Evolutionary conservation across 768 basidiomycete species (phyloP), one percentile per base, ranked within the genome.

Genomic region (button mushroom (Agaricus bisporus)): DNA sequence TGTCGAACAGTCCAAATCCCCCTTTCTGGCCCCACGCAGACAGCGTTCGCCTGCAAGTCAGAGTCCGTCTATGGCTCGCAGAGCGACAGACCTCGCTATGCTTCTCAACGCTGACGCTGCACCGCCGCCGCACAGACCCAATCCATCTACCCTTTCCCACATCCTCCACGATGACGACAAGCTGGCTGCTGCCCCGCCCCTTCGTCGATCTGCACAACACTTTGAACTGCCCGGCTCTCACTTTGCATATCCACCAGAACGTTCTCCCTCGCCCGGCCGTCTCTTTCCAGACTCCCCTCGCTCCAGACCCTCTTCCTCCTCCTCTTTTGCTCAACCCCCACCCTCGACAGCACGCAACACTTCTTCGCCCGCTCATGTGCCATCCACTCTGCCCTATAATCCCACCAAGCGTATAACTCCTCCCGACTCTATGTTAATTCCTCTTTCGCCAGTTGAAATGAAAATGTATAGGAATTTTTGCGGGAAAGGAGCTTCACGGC

Each of bases 81-180:
- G 88, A 22, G 85, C 87, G 8, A 91, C 88, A 26, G 83, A 85
- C 69, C 77, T 91, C n/a, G 78, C 88, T 38, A 80, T 85, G 41
- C 76, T 91, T 22, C 82, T 90, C 68, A 89, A 90, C 70, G 75
- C 78, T 56, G 78, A 78, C 56, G 67, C 77, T n/a, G 67, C 59
- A 55, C 57, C 39, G 28, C 25, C 41, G 32, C 47, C 46, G 39
- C 47, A 51, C 48, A 54, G 49, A n/a, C 39, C 67, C 71, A 38
- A 38, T 41, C 64, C 78, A 38, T 79, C 81, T 35, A 73, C 74
- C 42, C 60, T 71, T 37, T 66, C 75, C n/a, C 74, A 75, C 53
- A 70, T 77, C 58, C 60, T 73, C 43, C 64, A 66, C 56, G 45
- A 51, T 43, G 64, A 70, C 48, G 68, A 70, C 57, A 70, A 68